Conservation (phyloP, 495 filamentous ascomycete genomes). For the Aspergillus affinis region DNA sequence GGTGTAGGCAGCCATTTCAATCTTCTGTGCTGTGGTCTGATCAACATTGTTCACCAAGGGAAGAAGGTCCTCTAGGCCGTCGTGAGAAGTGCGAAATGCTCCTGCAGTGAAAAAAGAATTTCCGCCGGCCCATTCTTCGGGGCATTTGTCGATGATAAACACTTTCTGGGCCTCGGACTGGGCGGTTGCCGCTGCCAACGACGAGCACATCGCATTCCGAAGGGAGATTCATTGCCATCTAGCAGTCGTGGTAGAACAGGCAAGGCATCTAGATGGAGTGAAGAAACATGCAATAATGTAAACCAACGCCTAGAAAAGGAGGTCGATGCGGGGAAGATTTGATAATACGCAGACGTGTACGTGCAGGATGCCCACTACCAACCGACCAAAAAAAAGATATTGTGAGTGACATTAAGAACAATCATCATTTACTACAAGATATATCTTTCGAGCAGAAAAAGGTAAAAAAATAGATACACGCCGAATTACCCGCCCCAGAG, state of each 20-base stretch:
- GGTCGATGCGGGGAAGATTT: neutral
- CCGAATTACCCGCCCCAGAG: slow-evolving; percentile 15
- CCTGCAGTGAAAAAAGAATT: slow-evolving; percentile 61
- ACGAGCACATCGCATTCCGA: slow-evolving; percentile 49
- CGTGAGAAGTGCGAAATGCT: slow-evolving; percentile 50
- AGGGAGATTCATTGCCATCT: slow-evolving; percentile 1
- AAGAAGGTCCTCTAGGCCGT: slow-evolving; percentile 47
- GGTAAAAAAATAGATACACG: slow-evolving; percentile 15
- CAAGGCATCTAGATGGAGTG: neutral
- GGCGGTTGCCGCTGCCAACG: slow-evolving; percentile 54
- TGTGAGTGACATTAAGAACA: neutral
- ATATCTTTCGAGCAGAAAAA: neutral
- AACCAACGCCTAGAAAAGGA: neutral
- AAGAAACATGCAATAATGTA: neutral
- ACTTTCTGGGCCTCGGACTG: slow-evolving; percentile 35
- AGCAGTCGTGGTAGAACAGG: neutral
- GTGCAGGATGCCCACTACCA: neutral
- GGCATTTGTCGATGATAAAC: slow-evolving; percentile 54
- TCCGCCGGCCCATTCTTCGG: slow-evolving; percentile 53
- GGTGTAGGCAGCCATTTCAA: slow-evolving; percentile 49
- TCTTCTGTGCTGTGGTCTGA: slow-evolving; percentile 29
- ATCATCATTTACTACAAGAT: slow-evolving; percentile 11
- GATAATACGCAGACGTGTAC: neutral
- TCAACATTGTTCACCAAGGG: slow-evolving; percentile 49
- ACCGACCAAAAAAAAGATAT: neutral